These are phyloP conservation scores for Helianthus annuus DNA, from an alignment of 129 eudicot species.

Conservation along the genomic window HanXRQr2.0-SUNRISE NC_035442.2:31399049-31399548, in stretches of 20 bases:
- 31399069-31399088: no score
- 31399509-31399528: no score
- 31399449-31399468: neutral
- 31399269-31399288: neutral
- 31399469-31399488: neutral
- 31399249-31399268: neutral
- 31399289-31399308: slow-evolving; percentile 8
- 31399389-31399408: slow-evolving; percentile 20
- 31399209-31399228: no score
- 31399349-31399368: slow-evolving; percentile 16
- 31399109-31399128: no score
- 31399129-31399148: no score
- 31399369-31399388: neutral
- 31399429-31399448: slow-evolving; percentile 8
- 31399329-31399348: neutral
- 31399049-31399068: no score
- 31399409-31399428: slow-evolving; percentile 21
- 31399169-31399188: no score
- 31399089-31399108: no score
- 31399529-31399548: no score
- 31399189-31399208: no score
- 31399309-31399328: slow-evolving; percentile 12
- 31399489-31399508: neutral
- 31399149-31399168: no score
- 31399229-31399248: no score